Evolutionary conservation across 768 basidiomycete species (phyloP), one percentile per base, ranked within the genome.

Genomic region (Hericium alpestre): DNA sequence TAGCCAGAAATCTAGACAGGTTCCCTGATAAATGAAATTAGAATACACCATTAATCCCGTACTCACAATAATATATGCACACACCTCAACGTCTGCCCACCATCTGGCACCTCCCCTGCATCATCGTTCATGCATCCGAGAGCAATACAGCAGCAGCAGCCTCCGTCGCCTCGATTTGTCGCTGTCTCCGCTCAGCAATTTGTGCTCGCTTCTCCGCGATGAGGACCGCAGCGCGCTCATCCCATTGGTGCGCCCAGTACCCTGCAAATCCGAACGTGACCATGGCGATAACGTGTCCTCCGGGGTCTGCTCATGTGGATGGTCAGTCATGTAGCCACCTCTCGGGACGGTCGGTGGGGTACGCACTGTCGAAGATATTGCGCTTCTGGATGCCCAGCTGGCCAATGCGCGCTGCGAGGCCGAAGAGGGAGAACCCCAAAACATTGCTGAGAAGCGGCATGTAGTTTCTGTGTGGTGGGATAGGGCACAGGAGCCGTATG

Each of bases 371-470:
- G 70, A 88, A 80, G 58, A 93, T 77, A 66, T 84, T 83, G 65
- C 87, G 78, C 67, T 79, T 84, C 70, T 91, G 86, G 65, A 96
- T 87, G 55, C 86, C 87, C 22, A 96, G 82, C 72, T 94, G 92
- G 64, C 89, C 90, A 59, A 92, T 76, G 58, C 93, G 79, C 18
- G 86, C 83, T 20, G 84, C 84, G 58, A 96, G 84, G 46, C 93
- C 93, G 66, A 92, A 86, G 56, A 79, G 70, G 2, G 89, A 87
- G 71, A 90, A 90, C 43, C 89, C 88, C 66, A 90, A 69, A 60
- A 91, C 71, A 66, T 81, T 88, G 52, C 81, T 72, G 56, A 87
- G 73, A 66, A 90, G 72, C 43, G 86, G 67, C 84, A 88, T 89
- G 56, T 61, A 55, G 56, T 41, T 55, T 57, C 22, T 50, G 20